Base-by-base conservation (phyloP, 2,329 filamentous ascomycete genomes). In the Aureobasidium namibiae region DNA sequence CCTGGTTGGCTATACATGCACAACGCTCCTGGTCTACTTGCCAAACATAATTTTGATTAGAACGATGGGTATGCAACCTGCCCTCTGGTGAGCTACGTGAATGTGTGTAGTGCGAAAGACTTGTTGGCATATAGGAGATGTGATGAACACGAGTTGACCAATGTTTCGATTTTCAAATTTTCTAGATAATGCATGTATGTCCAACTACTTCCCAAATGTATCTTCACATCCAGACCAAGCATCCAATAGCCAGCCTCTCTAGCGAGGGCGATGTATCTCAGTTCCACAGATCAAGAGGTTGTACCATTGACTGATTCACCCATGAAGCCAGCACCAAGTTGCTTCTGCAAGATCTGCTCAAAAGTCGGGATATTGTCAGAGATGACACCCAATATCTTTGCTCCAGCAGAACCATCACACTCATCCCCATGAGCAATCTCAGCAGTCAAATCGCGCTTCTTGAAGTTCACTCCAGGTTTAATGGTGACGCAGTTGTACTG, bases 401-500 rank as follows among this genome's bases (percentile, higher is more conserved):
- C 56, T n/a, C 44, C 42, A 13, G 46, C 46, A 45, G 44, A 50
- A 14, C 56, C 56, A 42, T 49, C 56, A n/a, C 56, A 59, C 16
- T 59, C 56, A 8, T 59, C 56, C 18, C 23, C 16, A 13, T 42
- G 33, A 18, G 23, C 23, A 4, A 24, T 7, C 8, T 33, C 45
- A 33, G 44, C 56, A 16, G 23, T 14, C 8, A 31, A 2, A n/a
- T 59, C 56, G 6, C 56, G 44, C 56, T 50, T 59, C 34, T 44
- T 45, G 56, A 59, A 59, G 45, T 59, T 59, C 24, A 59, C 38
- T 9, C 56, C 56, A 13, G 56, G 56, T 7, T 23, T 59, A 21
- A 50, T 41, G 1, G 44, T 59, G 5, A 46, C 56, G 23, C 82
- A 82, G 66, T 81, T 82, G 65, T 80, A 75, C 68, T 82, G 75